Evolutionary conservation across 2,329 filamentous ascomycete genomes (phyloP), one percentile per base, ranked within the genome.

Genomic region (Phaeomoniella chlamydospora): DNA sequence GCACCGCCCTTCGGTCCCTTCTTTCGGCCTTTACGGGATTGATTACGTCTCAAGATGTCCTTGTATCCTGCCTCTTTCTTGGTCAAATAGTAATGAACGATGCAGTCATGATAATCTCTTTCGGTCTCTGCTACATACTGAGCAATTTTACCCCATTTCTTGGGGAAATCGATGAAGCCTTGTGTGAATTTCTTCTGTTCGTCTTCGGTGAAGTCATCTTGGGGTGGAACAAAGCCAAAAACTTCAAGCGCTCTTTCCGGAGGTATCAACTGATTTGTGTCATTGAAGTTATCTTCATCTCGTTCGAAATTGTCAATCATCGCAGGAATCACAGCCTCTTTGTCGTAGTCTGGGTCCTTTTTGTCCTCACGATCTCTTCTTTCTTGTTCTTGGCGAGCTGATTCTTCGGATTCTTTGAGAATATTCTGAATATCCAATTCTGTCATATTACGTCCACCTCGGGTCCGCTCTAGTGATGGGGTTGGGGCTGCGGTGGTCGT

Each of bases 81-180:
- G 3, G 64, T 68, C 37, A 64, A 48, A 42, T 68, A 68, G 42
- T 68, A 68, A 43, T 68, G 64, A 36, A 59, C 47, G 34, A 68
- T 65, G 41, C 64, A 68, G 37, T 67, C 56, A 43, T 62, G 56
- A 49, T 61, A 67, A 26, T 56, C 55, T 15, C 64, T 58, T 10
- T 57, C 59, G 22, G 62, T 59, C 16, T 67, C 43, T 15, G 54
- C 50, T 9, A 34, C 14, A 34, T 16, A 34, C 35, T 64, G 59
- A 3, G 64, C 64, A 40, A 68, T 68, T 43, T 64, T 64, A 15
- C 64, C 62, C 60, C 64, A 68, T 51, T 61, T 63, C 52, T 68
- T 68, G 2, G 64, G 64, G 37, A 58, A 49, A 3, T 57, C 51
- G 53, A 64, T 61, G 42, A 66, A 68, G 12, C 62, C 60, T 37